Evolutionary conservation across 495 filamentous ascomycete species (phyloP).

Genomic region (Penicillium dipodomyicola): DNA sequence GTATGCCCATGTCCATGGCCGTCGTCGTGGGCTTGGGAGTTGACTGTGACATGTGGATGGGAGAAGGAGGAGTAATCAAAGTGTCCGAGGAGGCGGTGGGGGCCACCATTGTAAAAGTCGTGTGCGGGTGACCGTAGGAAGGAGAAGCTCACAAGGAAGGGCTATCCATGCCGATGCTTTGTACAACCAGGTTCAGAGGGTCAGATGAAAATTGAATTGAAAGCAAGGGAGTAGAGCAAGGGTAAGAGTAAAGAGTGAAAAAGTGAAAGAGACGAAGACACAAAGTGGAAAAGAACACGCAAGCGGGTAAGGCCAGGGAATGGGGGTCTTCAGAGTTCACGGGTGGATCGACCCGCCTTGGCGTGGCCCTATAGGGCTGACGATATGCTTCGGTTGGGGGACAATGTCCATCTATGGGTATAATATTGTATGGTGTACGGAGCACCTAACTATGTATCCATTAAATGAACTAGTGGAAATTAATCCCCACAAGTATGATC

Average conservation of each 20-base stretch:
- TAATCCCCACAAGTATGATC: background rate
- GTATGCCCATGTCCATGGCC: constrained; percentile 1
- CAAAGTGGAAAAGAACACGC: constrained; percentile 4
- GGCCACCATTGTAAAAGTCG: constrained; percentile 14
- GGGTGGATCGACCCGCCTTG: constrained; percentile 15
- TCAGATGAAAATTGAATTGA: background rate
- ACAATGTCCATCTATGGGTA: background rate
- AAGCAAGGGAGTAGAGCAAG: background rate
- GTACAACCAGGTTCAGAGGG: constrained; percentile 1
- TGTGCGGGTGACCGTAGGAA: constrained; percentile 5
- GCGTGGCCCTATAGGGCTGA: constrained; percentile 30
- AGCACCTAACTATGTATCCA: background rate
- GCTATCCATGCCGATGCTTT: background rate
- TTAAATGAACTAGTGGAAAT: background rate
- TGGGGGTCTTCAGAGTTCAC: background rate
- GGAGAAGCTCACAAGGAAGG: constrained; percentile 14
- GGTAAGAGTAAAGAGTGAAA: background rate
- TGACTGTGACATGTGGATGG: constrained; percentile 1
- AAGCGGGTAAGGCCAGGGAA: constrained; percentile 2
- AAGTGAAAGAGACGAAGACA: background rate
- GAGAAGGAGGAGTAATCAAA: constrained; percentile 11
- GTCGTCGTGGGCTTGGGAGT: background rate
- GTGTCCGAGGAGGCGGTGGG: constrained; percentile 21
- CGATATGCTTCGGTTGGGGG: background rate
- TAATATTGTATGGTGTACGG: too few relatives aligned